Conservation (phyloP, 192 early-diverging fungal genomes). For the Coemansia sp. region DNA sequence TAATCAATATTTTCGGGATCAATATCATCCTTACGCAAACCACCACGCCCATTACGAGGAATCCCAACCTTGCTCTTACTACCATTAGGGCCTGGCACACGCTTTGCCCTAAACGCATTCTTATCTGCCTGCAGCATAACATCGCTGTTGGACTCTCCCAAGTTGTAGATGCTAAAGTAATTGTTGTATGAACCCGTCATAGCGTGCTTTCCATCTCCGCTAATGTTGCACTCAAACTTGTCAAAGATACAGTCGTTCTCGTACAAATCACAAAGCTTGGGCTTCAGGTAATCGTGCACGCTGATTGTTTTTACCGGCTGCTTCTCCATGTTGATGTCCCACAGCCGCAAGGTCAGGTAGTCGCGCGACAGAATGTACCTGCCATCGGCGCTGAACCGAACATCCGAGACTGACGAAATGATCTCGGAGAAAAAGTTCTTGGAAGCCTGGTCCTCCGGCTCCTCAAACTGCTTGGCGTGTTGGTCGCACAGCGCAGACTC, state of each 20-base stretch:
- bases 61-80: constrained; percentile 55
- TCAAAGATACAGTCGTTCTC: constrained; percentile 99
- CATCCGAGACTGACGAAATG: constrained; percentile 96
- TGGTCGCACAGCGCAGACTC: constrained; percentile 91
- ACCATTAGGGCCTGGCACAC: constrained; percentile 60
- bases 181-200: constrained; percentile 99
- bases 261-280: constrained; percentile 97
- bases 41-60: constrained; percentile 54
- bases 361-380: constrained; percentile 96
- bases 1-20: constrained; percentile 89
- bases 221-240: constrained; percentile 99
- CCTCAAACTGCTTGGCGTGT: constrained; percentile 92
- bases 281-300: constrained; percentile 93
- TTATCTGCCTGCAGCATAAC: constrained; percentile 96
- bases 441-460: constrained; percentile 86
- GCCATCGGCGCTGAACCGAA: constrained; percentile 95
- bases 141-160: constrained; percentile 69
- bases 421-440: constrained; percentile 99
- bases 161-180: constrained; percentile 96
- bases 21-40: constrained; percentile 66
- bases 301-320: constrained; percentile 92
- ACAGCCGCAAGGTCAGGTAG: constrained; percentile 95
- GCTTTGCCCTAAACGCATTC: constrained; percentile 94
- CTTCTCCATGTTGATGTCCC: constrained; percentile 98
- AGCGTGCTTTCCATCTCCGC: constrained; percentile 87